Percentiles rank a stretch among this genome's conserved stretches.
phyloP scores from a whole-genome alignment of 352 stramenopile species.

The Globisporangium spinosum region DNA sequence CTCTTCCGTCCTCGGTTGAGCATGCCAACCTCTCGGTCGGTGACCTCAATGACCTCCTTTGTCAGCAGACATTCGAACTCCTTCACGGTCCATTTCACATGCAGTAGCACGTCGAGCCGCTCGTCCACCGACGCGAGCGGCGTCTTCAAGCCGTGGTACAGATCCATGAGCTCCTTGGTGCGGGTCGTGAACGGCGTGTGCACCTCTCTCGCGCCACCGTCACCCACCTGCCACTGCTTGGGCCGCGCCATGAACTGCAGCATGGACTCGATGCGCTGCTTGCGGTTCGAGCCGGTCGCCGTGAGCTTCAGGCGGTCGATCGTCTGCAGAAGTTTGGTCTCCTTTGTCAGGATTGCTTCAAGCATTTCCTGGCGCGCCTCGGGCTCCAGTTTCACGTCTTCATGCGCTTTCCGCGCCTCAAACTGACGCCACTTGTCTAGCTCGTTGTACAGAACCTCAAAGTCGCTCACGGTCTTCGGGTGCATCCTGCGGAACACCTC shows the following conservation, averaged over 20 bases:
- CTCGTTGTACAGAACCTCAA: slow-evolving; percentile 93
- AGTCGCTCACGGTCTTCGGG: slow-evolving; percentile 74
- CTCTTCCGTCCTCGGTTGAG: slow-evolving; percentile 83
- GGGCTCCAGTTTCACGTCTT: slow-evolving; percentile 28
- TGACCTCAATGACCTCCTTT: slow-evolving; percentile 88
- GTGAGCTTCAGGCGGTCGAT: slow-evolving; percentile 89
- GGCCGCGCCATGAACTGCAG: slow-evolving; percentile 85
- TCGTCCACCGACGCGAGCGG: slow-evolving; percentile 72
- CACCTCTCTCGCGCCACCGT: slow-evolving; percentile 86
- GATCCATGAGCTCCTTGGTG: slow-evolving; percentile 86
- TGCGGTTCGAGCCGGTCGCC: slow-evolving; percentile 72
- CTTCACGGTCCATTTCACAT: slow-evolving; percentile 92
- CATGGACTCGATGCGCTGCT: slow-evolving; percentile 85
- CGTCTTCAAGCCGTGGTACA: slow-evolving; percentile 78
- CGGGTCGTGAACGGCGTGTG: slow-evolving; percentile 88
- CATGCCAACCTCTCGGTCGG: slow-evolving; percentile 92
- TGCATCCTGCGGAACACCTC: slow-evolving; percentile 89
- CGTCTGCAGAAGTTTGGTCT: slow-evolving; percentile 83
- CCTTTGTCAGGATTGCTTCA: slow-evolving; percentile 65
- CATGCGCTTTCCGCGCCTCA: slow-evolving; percentile 75
- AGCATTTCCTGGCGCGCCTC: slow-evolving; percentile 41
- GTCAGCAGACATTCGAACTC: slow-evolving; percentile 91
- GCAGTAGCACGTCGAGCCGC: slow-evolving; percentile 86
- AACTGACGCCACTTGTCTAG: slow-evolving; percentile 89
- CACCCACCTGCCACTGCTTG: slow-evolving; percentile 91